Base-by-base conservation (phyloP, 257 asterid species). In the Nicotiana otophora region DNA sequence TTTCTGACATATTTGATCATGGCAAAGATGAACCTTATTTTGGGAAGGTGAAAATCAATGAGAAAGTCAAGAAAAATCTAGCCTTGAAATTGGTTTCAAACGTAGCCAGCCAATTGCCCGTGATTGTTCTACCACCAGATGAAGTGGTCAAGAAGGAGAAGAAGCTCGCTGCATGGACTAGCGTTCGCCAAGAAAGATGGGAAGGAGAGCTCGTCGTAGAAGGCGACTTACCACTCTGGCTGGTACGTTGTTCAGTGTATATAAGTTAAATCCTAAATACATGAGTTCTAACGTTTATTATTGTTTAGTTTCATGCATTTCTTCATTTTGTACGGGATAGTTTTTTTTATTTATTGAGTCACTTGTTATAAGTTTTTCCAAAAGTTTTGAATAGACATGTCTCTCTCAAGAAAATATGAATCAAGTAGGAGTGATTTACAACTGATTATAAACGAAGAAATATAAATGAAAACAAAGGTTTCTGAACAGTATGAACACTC, bases 141-240 rank as follows among this genome's bases (percentile, higher is more conserved):
- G 67, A 78, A 78, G 19, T 54, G 70, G 80, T 57, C 53, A 34
- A 64, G 12, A 72, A 77, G 57, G 87, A 84, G 55, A 4, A 42
- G 34, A 91, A 92, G 64, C 96, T 90, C 6, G 95, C 87, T 1
- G 98, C 98, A 14, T 96, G 99, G 99, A 91, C 87, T 11, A 96
- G 97, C 58, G 85, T 96, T 8, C 88, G 82, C 83, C 99, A 92
- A 26, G 98, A 96, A 82, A 83, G 91, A 62, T 96, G 99, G 98
- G 89, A 93, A 86, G 99, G 99, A 53, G 94, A 93, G 85, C 98
- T 96, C 76, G 68, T 80, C 39, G 98, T 96, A 86, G 90, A 92
- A 83, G 99, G 99, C 11, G 77, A 94, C 81, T 93, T 96, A 65
- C 99, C 99, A 4, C 82, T 80, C 0, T 96, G 98, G 99, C 84